These are phyloP conservation scores for Plasmodium berghei DNA, from an alignment of 169 alveolate genomes.

Conservation along the genomic window DNA sequence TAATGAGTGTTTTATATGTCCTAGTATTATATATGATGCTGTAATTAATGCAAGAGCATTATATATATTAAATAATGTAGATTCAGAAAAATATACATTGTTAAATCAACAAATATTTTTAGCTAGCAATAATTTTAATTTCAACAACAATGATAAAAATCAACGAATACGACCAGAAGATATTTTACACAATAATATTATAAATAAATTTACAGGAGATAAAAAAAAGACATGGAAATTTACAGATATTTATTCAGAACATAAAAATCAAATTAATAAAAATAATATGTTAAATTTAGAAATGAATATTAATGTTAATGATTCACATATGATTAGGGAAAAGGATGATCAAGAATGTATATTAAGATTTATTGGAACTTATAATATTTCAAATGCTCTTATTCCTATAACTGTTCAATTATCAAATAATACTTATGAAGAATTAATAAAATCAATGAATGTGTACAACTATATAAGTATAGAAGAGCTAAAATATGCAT, in stretches of 20 bases:
- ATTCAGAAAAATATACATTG: conserved; percentile 59
- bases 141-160: conserved; percentile 17
- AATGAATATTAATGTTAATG: conserved; percentile 65
- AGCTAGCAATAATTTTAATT: conserved; percentile 46
- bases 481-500: conserved; percentile 81
- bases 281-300: conserved; percentile 67
- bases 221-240: conserved; percentile 22
- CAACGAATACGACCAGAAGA: conserved; percentile 29
- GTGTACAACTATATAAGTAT: conserved; percentile 64
- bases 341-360: conserved; percentile 73
- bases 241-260: conserved; percentile 36
- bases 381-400: conserved; percentile 47
- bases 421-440: conserved; percentile 56
- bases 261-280: conserved; percentile 64
- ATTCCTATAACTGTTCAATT: conserved; percentile 59
- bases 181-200: conserved; percentile 57
- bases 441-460: conserved; percentile 54
- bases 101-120: conserved; percentile 48
- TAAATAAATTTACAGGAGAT: conserved; percentile 19
- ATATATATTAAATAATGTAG: conserved; percentile 60
- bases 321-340: conserved; percentile 38
- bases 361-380: conserved; percentile 54
- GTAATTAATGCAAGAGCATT: conserved; percentile 64
- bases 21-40: conserved; percentile 71
- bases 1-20: conserved; percentile 71